A percentile compares a stretch with the other conserved stretches of the same genome.
phyloP scores from a whole-genome alignment of 345 rosid species.

The Gossypium turneri region DNA sequence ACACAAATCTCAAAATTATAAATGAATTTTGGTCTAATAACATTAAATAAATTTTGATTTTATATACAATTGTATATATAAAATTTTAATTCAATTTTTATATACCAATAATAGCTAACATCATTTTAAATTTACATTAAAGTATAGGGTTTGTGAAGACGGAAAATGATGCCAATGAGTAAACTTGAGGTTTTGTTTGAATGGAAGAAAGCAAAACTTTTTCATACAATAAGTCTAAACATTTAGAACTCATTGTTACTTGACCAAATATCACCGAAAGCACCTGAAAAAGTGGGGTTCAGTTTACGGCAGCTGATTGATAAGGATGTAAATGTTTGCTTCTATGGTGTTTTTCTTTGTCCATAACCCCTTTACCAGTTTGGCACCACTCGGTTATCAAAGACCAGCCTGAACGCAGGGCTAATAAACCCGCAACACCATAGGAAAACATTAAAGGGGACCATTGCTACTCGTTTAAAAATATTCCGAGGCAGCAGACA shows the following conservation, averaged over 20 bases:
- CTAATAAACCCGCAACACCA: constrained; percentile 6
- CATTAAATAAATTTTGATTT: too few relatives aligned
- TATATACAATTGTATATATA: too few relatives aligned
- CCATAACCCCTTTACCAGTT: not conserved
- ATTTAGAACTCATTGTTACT: not conserved
- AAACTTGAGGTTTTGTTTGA: too few relatives aligned
- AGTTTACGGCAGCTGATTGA: not conserved
- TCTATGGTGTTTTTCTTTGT: not conserved
- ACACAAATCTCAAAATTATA: too few relatives aligned
- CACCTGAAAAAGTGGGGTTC: not conserved
- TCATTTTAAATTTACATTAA: too few relatives aligned
- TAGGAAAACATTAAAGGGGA: not conserved
- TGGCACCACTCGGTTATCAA: not conserved
- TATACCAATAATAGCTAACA: too few relatives aligned
- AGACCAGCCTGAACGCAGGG: constrained; percentile 2
- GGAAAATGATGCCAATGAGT: too few relatives aligned
- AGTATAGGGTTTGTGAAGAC: too few relatives aligned
- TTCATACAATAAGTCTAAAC: not conserved
- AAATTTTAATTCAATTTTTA: too few relatives aligned
- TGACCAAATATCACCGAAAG: not conserved
- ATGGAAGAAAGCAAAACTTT: too few relatives aligned
- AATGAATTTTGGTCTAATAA: too few relatives aligned
- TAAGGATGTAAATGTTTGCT: not conserved
- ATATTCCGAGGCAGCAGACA: too few relatives aligned
- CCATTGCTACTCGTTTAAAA: not conserved